Evolutionary conservation across 2,329 filamentous ascomycete species (phyloP).

Genomic region (Diaporthe humulicola): DNA sequence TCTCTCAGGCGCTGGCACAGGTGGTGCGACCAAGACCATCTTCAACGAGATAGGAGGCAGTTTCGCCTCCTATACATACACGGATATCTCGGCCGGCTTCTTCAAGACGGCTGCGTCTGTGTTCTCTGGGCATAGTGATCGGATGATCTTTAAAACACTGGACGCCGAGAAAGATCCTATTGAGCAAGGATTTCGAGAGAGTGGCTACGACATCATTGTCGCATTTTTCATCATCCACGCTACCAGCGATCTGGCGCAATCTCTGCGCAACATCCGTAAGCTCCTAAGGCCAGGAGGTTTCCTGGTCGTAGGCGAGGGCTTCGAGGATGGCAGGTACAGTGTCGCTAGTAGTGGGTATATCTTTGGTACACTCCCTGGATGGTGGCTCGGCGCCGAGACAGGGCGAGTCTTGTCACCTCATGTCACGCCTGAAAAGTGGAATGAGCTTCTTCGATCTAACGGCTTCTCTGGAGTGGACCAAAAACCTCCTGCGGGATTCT

Average conservation of each 20-base stretch:
- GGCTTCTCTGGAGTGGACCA: slow-evolving; percentile 47
- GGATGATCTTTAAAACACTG: slow-evolving; percentile 26
- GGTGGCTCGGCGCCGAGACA: background rate
- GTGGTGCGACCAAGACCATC: slow-evolving; percentile 53
- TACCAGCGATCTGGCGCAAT: slow-evolving; percentile 41
- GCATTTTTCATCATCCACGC: slow-evolving; percentile 49
- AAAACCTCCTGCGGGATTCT: background rate
- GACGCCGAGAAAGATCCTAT: slow-evolving; percentile 46
- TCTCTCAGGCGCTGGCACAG: slow-evolving; percentile 51
- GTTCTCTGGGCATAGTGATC: background rate
- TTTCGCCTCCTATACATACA: slow-evolving; percentile 58
- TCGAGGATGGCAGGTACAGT: background rate
- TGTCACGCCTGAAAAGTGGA: slow-evolving; percentile 41
- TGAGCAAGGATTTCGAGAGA: slow-evolving; percentile 48
- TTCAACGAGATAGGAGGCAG: slow-evolving; percentile 46
- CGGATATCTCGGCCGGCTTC: slow-evolving; percentile 55
- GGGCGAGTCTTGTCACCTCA: slow-evolving; percentile 38
- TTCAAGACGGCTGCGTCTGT: slow-evolving; percentile 47
- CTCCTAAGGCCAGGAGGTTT: slow-evolving; percentile 48
- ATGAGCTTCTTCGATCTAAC: slow-evolving; percentile 39
- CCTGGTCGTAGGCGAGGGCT: background rate
- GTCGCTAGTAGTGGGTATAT: background rate
- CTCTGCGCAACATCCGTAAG: slow-evolving; percentile 44
- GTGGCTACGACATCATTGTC: slow-evolving; percentile 49
- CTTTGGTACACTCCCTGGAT: background rate